Conservation (phyloP, 169 alveolate species). For the Perkinsus chesapeaki region DNA sequence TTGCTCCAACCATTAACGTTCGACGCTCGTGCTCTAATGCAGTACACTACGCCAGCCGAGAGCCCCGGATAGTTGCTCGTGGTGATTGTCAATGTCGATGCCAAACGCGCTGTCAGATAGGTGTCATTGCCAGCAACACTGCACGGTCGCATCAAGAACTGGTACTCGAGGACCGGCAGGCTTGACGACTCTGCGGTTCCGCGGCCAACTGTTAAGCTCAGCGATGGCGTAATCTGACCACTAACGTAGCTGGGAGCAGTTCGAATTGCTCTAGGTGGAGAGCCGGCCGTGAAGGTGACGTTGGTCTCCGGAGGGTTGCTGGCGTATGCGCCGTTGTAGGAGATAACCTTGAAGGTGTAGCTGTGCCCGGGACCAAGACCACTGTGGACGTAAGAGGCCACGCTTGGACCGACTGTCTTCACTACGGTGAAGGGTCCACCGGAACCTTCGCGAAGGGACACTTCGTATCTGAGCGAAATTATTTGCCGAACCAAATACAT, state of each 20-base stretch:
- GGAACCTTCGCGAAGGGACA: background rate
- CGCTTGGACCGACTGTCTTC: background rate
- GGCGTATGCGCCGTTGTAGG: background rate
- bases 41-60: background rate
- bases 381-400: background rate
- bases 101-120: background rate
- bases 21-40: background rate
- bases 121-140: background rate
- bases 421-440: background rate
- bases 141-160: background rate
- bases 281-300: background rate
- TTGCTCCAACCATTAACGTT: background rate
- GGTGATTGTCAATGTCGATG: background rate
- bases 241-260: background rate
- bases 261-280: background rate
- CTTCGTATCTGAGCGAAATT: background rate
- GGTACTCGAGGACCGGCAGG: background rate
- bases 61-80: background rate
- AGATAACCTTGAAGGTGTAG: background rate
- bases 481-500: background rate
- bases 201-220: background rate
- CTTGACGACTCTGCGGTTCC: background rate
- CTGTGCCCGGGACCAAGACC: background rate
- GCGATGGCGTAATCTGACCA: background rate
- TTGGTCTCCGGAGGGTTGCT: background rate